phyloP scores from a whole-genome alignment of 2,329 filamentous ascomycete species.

The Macrophomina pseudophaseolina region DNA sequence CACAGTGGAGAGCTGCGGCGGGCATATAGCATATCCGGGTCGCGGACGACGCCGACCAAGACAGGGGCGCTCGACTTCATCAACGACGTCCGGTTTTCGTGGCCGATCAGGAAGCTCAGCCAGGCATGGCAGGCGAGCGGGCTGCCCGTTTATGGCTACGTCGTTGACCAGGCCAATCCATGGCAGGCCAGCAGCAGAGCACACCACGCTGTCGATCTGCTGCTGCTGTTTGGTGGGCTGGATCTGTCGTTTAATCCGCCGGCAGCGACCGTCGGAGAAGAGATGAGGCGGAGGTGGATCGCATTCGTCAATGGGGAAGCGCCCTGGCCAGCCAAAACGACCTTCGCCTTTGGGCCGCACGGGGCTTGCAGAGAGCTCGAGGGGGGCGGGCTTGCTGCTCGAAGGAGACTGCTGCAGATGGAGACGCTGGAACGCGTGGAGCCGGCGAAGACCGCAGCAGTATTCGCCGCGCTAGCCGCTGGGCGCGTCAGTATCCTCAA shows the following conservation, averaged over 20 bases:
- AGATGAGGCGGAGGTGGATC: slow-evolving; percentile 51
- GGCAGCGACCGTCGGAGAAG: slow-evolving; percentile 40
- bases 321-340: slow-evolving; percentile 43
- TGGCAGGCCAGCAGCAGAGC: slow-evolving; percentile 54
- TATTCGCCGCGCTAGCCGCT: slow-evolving; percentile 41
- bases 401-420: slow-evolving; percentile 41
- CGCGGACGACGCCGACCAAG: slow-evolving; percentile 48
- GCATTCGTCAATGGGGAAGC: slow-evolving; percentile 43
- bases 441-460: slow-evolving; percentile 37
- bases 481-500: slow-evolving; percentile 48
- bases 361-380: slow-evolving; percentile 43
- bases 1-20: slow-evolving; percentile 39
- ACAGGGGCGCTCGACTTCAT: slow-evolving; percentile 49
- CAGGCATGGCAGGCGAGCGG: slow-evolving; percentile 29
- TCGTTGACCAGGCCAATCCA: slow-evolving; percentile 54
- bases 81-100: slow-evolving; percentile 40
- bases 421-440: slow-evolving; percentile 40
- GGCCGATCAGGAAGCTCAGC: slow-evolving; percentile 34
- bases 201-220: slow-evolving; percentile 55
- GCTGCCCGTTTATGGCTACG: slow-evolving; percentile 45
- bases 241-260: slow-evolving; percentile 44
- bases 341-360: slow-evolving; percentile 49
- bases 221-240: slow-evolving; percentile 51
- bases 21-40: slow-evolving; percentile 48
- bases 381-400: slow-evolving; percentile 39